A percentile compares a stretch with the other conserved stretches of the same genome.
These are phyloP conservation scores for Vigna nakashimae DNA, from an alignment of 306 rosid genomes.

Conservation along the genomic window DNA sequence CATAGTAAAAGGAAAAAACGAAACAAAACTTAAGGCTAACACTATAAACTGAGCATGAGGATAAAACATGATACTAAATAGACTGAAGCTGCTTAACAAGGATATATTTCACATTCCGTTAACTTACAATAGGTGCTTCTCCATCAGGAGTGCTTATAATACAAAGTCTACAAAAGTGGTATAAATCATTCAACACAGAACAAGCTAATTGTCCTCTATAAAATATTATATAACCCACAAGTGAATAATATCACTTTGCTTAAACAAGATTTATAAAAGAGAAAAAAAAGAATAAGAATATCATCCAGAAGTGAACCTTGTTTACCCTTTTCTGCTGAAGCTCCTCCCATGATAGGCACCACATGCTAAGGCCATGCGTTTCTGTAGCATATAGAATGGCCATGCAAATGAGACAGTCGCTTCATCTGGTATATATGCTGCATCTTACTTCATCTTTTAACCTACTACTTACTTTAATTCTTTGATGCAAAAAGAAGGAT, in stretches of 20 bases:
- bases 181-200: constrained; percentile 43
- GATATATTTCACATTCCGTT: constrained; percentile 64
- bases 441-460: constrained; percentile 45
- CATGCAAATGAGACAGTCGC: constrained; percentile 41
- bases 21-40: neutral
- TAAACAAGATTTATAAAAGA: constrained; percentile 26
- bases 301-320: constrained; percentile 49
- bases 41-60: neutral
- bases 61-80: neutral
- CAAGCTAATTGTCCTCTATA: constrained; percentile 58
- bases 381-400: constrained; percentile 43
- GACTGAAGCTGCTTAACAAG: constrained; percentile 43
- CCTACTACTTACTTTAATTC: constrained; percentile 55
- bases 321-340: constrained; percentile 42
- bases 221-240: constrained; percentile 62
- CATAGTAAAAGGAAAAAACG: neutral
- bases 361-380: constrained; percentile 40
- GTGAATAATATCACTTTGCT: constrained; percentile 56
- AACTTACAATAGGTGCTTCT: constrained; percentile 52
- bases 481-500: constrained; percentile 50
- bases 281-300: constrained; percentile 53
- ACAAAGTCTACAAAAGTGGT: constrained; percentile 53
- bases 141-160: constrained; percentile 61
- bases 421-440: constrained; percentile 46
- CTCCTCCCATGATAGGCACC: constrained; percentile 36